Evolutionary conservation across 2,329 filamentous ascomycete species (phyloP).

Genomic region (Lecanicillium sp.): DNA sequence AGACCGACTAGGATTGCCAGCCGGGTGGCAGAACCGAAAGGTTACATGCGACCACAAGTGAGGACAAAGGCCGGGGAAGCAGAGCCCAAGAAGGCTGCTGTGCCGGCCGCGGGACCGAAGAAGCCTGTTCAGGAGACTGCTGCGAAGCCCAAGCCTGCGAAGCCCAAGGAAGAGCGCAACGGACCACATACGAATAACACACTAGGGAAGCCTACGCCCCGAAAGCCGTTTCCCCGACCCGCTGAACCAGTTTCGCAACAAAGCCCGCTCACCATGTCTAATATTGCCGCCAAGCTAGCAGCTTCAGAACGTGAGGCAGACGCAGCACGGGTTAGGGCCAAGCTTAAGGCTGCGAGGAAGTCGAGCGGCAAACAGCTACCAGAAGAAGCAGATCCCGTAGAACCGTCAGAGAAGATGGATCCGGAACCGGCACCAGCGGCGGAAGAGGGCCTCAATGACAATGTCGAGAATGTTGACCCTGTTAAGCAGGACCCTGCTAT

Average conservation of each 20-base stretch:
- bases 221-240: slow-evolving; percentile 11
- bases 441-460: slow-evolving; percentile 5
- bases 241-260: slow-evolving; percentile 37
- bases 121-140: not conserved
- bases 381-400: not conserved
- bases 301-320: slow-evolving; percentile 58
- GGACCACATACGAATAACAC: not conserved
- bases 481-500: slow-evolving; percentile 22
- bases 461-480: slow-evolving; percentile 23
- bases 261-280: slow-evolving; percentile 52
- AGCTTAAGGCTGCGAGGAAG: slow-evolving; percentile 44
- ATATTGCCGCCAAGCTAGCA: slow-evolving; percentile 55
- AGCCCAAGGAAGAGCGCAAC: not conserved
- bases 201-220: slow-evolving; percentile 21
- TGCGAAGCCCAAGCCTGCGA: not conserved
- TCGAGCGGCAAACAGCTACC: not conserved
- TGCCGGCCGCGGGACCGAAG: not conserved
- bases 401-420: slow-evolving; percentile 4
- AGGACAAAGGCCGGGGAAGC: slow-evolving; percentile 4
- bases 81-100: not conserved
- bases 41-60: not conserved
- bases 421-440: slow-evolving; percentile 7
- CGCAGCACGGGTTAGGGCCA: slow-evolving; percentile 54
- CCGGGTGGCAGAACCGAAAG: not conserved
- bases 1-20: slow-evolving; percentile 1